These are phyloP conservation scores for Dunaliella sp. DNA, from an alignment of 139 green algal genomes.

Conservation along the genomic window DNA sequence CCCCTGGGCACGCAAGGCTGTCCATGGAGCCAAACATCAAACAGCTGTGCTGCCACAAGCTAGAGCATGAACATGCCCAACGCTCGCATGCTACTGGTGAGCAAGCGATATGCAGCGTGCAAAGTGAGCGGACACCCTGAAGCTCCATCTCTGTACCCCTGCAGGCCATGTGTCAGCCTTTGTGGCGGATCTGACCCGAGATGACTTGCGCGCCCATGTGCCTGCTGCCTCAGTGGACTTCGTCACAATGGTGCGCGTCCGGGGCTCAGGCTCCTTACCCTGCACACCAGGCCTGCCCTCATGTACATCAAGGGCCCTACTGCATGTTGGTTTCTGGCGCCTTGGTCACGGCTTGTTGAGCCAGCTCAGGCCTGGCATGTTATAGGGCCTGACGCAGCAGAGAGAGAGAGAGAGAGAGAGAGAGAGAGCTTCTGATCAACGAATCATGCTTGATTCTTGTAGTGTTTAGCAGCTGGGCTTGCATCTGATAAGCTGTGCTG, in stretches of 20 bases:
- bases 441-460: no score
- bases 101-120: background rate
- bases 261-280: no score
- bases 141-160: background rate
- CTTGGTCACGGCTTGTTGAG: no score
- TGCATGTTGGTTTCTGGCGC: no score
- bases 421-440: no score
- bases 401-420: no score
- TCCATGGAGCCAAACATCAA: background rate
- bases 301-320: background rate
- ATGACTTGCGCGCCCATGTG: slow-evolving; percentile 32
- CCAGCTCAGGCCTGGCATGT: no score
- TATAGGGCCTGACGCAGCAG: no score
- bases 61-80: background rate
- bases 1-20: no score
- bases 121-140: background rate
- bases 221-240: slow-evolving; percentile 47
- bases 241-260: slow-evolving; percentile 36
- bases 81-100: background rate
- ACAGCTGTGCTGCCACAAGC: background rate
- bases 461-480: background rate
- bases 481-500: background rate
- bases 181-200: slow-evolving; percentile 79
- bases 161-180: slow-evolving; percentile 63
- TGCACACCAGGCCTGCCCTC: background rate